phyloP scores from a whole-genome alignment of 1,139 yeast genomes.

The Casaregolazyma lundiana region DNA sequence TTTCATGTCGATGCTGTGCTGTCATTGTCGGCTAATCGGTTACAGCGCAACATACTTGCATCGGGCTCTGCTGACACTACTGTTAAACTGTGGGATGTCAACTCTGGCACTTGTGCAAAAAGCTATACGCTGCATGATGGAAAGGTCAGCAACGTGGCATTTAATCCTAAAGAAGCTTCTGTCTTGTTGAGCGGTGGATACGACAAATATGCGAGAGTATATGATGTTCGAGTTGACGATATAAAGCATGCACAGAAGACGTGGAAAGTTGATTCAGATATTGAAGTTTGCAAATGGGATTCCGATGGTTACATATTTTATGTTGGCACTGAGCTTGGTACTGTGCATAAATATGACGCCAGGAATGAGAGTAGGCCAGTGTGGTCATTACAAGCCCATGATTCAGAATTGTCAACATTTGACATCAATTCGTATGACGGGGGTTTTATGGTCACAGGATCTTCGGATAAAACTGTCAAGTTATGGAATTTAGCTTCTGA shows the following conservation, averaged over 20 bases:
- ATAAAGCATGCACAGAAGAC: constrained; percentile 52
- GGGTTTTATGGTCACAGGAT: constrained; percentile 79
- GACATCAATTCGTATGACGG: constrained; percentile 63
- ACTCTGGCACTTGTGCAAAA: constrained; percentile 62
- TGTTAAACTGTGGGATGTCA: constrained; percentile 91
- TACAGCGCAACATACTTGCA: constrained; percentile 80
- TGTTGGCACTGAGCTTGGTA: constrained; percentile 92
- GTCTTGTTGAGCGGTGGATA: constrained; percentile 89
- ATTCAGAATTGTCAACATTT: constrained; percentile 83
- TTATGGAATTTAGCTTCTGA: constrained; percentile 60
- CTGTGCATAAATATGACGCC: constrained; percentile 82
- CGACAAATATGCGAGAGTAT: constrained; percentile 71
- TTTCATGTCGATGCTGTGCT: constrained; percentile 95
- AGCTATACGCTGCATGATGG: constrained; percentile 54
- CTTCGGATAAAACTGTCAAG: constrained; percentile 81
- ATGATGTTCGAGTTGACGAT: constrained; percentile 82
- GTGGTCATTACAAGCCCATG: constrained; percentile 98
- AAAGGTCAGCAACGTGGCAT: constrained; percentile 80
- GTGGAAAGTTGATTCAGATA: constrained; percentile 68
- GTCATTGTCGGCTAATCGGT: constrained; percentile 76
- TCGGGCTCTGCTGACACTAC: constrained; percentile 96
- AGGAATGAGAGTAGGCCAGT: constrained; percentile 56
- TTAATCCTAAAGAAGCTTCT: constrained; percentile 78
- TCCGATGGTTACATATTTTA: constrained; percentile 59
- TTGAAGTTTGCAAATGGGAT: constrained; percentile 77